Evolutionary conservation across 2,329 filamentous ascomycete genomes (phyloP), one percentile per base, ranked within the genome.

Genomic region (Cladosporium sp.): DNA sequence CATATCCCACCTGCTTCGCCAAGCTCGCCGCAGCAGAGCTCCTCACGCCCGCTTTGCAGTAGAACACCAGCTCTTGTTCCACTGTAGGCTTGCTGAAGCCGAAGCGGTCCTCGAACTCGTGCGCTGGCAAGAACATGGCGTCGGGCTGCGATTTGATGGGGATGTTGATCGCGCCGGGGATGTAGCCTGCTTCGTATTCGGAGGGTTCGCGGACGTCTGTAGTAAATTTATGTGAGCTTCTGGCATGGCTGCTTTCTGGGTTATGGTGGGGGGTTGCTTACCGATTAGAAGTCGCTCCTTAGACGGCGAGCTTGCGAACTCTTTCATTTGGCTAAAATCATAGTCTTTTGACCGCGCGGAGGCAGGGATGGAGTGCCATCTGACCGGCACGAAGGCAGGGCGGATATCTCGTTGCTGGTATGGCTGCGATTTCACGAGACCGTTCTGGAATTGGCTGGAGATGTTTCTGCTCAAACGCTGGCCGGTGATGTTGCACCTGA

Each of bases 41-140:
- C 70, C 94, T 80, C 62, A 97, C 90, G 2, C 94, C 94, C 0
- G 92, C 87, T 77, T 91, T 95, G 76, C 94, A 99, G 74, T 96
- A 97, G 68, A 97, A 94, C 3, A 97, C 80, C 13, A 96, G 66
- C 59, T 77, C 72, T 49, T 71, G 67, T 44, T 83, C 78, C 59
- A 77, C 77, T 2, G 67, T 66, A 0, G 87, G 92, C 60, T 90
- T 88, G 59, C 80, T 75, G 68, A 89, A 96, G 3, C 91, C 92
- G 73, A 91, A 92, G 15, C 87, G 77, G 60, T 91, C 89, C 69
- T 89, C 83, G 69, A 97, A 97, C 62, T 96, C 91, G 12, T 90
- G 88, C 0, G 81, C 78, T 0, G 80, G 71, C 7, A 97, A 80
- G 72, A 91, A 88, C 67, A 95, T 86, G 59, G 87, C 87, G 72